Conservation (phyloP, 305 asterid species). For the Rubia tinctorum region DNA sequence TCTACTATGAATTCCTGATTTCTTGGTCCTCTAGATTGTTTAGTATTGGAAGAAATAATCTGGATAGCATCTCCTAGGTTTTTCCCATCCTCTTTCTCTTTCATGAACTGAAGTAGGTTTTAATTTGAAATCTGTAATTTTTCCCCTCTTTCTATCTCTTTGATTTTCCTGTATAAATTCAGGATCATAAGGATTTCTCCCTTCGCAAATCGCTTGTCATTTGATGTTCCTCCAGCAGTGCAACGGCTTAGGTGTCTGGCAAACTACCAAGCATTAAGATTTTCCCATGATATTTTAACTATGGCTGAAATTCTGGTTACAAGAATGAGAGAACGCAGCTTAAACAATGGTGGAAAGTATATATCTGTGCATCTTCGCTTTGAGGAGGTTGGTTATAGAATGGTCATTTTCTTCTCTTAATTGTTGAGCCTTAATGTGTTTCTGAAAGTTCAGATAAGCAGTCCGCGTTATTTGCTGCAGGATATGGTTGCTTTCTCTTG, state of each 20-base stretch:
- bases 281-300: slow-evolving; percentile 50
- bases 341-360: slow-evolving; percentile 84
- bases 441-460: neutral
- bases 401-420: slow-evolving; percentile 8
- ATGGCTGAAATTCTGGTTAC: slow-evolving; percentile 72
- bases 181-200: slow-evolving; percentile 89
- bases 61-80: neutral
- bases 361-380: slow-evolving; percentile 97
- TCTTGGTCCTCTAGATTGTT: neutral
- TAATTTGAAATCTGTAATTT: neutral
- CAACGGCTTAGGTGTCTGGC: slow-evolving; percentile 88
- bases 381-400: slow-evolving; percentile 78
- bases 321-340: slow-evolving; percentile 87
- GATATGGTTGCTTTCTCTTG: slow-evolving; percentile 99
- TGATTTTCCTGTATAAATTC: slow-evolving; percentile 22
- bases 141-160: neutral
- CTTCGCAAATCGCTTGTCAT: slow-evolving; percentile 82
- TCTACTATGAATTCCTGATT: neutral
- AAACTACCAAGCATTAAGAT: slow-evolving; percentile 81
- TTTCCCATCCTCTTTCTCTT: neutral
- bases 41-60: neutral
- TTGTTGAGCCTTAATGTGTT: neutral
- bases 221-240: slow-evolving; percentile 77
- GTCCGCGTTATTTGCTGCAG: slow-evolving; percentile 21
- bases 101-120: neutral